These are phyloP conservation scores for Claviceps sp. DNA, from an alignment of 2,329 filamentous ascomycete genomes.

Conservation along the genomic window DNA sequence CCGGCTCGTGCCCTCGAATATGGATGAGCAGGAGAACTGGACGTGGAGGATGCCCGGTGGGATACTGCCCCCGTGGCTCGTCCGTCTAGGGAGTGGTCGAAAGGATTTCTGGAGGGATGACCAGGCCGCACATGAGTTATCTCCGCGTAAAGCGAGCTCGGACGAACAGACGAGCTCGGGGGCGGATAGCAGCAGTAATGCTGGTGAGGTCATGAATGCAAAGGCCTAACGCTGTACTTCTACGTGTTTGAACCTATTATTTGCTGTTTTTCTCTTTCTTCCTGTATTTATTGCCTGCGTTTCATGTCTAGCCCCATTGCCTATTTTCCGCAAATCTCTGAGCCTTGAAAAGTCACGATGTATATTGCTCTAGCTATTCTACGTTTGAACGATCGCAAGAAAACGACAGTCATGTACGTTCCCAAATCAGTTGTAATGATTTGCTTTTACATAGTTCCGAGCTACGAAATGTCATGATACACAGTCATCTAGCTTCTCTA, in stretches of 20 bases:
- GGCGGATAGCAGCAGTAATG: neutral
- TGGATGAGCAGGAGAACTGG: constrained; percentile 67
- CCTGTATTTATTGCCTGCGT: too few relatives aligned
- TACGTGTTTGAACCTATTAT: neutral
- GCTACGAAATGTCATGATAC: too few relatives aligned
- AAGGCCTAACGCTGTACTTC: neutral
- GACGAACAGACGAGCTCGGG: constrained; percentile 7
- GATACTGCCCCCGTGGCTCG: constrained; percentile 61
- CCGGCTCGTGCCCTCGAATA: constrained; percentile 60
- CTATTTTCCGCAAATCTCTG: too few relatives aligned
- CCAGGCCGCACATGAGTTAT: constrained; percentile 6
- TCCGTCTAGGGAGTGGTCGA: constrained; percentile 50
- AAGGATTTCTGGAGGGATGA: constrained; percentile 55
- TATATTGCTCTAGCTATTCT: neutral
- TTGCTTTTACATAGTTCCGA: too few relatives aligned
- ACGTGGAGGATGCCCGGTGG: constrained; percentile 65
- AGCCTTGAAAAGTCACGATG: neutral
- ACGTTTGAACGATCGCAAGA: too few relatives aligned
- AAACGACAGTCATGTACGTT: too few relatives aligned
- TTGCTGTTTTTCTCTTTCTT: neutral
- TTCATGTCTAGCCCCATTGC: too few relatives aligned
- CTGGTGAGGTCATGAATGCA: neutral
- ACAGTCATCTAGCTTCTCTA: too few relatives aligned
- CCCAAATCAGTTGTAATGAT: too few relatives aligned
- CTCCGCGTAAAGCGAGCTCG: constrained; percentile 8